Percentiles rank a stretch among this genome's conserved stretches.
Evolutionary conservation across 2,329 filamentous ascomycete species (phyloP).

Genomic region (Didymella keratinophila): DNA sequence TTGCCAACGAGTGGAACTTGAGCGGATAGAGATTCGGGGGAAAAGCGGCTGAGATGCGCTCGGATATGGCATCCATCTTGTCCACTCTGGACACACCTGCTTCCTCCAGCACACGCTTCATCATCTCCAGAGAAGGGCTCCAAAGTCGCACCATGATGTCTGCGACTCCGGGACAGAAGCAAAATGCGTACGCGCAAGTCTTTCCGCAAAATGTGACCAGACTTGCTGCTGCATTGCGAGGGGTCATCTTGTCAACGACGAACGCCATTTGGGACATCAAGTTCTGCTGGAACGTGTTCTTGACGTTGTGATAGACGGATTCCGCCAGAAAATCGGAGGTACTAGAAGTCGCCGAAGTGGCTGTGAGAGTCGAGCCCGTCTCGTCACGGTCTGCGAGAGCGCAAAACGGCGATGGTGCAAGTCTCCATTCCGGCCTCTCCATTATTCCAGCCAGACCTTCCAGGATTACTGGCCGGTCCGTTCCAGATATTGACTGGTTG

Average conservation of each 20-base stretch:
- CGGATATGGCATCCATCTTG: conserved; percentile 58
- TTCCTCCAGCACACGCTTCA: conserved; percentile 76
- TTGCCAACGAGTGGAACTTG: conserved; percentile 69
- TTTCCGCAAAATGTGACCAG: conserved; percentile 86
- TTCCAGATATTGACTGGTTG: conserved; percentile 79
- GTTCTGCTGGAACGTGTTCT: conserved; percentile 85
- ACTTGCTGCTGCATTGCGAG: conserved; percentile 72
- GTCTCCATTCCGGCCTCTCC: conserved; percentile 87
- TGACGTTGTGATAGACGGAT: conserved; percentile 86
- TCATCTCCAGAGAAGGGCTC: conserved; percentile 71
- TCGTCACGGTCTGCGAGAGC: conserved; percentile 65
- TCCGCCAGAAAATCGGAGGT: conserved; percentile 73
- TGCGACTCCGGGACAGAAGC: conserved; percentile 86
- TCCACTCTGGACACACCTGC: conserved; percentile 67
- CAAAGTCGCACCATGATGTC: conserved; percentile 85
- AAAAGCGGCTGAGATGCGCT: conserved; percentile 73
- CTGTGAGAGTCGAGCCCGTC: conserved; percentile 55
- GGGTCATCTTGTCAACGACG: conserved; percentile 87
- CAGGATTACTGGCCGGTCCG: conserved; percentile 81
- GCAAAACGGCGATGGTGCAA: conserved; percentile 72
- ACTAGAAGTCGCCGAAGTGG: conserved; percentile 66
- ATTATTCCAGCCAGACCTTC: conserved; percentile 83
- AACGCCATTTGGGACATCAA: conserved; percentile 83
- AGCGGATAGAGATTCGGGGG: conserved; percentile 70
- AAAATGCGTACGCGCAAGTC: conserved; percentile 90